Conservation (phyloP, 495 filamentous ascomycete species). For the Trichoderma virens region DNA sequence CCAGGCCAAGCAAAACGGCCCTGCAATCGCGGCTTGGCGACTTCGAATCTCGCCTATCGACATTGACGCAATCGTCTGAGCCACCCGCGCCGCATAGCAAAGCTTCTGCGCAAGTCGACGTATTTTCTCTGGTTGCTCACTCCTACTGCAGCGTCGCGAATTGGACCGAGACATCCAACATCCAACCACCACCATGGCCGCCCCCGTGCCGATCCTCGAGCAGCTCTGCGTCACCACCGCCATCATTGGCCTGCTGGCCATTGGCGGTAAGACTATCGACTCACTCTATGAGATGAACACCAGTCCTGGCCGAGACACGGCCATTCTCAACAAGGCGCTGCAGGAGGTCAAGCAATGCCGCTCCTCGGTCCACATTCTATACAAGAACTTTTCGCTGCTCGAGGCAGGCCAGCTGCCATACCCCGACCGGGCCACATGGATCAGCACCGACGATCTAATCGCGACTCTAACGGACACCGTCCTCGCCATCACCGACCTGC, state of each 20-base stretch:
- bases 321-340: conserved; percentile 3
- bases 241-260: conserved; percentile 6
- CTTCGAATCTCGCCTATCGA: not conserved
- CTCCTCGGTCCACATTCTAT: not conserved
- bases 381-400: conserved; percentile 1
- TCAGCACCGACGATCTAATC: conserved; percentile 1
- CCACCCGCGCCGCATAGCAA: too few species aligned
- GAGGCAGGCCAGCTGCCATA: conserved; percentile 1
- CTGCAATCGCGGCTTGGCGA: not conserved
- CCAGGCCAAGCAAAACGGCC: not conserved
- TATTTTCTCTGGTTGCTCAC: too few species aligned
- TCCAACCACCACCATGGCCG: not conserved
- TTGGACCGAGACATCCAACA: not conserved
- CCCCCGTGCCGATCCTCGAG: not conserved
- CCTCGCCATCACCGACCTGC: not conserved
- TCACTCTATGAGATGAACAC: conserved; percentile 7
- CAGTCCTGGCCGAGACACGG: not conserved
- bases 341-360: conserved; percentile 3
- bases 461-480: not conserved
- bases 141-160: too few species aligned
- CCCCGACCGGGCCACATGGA: conserved; percentile 1
- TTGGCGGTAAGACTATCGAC: conserved; percentile 5
- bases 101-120: too few species aligned
- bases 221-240: conserved; percentile 6
- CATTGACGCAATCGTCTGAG: too few species aligned